phyloP scores from a whole-genome alignment of 2,329 filamentous ascomycete species.

The Delphinella strobiligena region DNA sequence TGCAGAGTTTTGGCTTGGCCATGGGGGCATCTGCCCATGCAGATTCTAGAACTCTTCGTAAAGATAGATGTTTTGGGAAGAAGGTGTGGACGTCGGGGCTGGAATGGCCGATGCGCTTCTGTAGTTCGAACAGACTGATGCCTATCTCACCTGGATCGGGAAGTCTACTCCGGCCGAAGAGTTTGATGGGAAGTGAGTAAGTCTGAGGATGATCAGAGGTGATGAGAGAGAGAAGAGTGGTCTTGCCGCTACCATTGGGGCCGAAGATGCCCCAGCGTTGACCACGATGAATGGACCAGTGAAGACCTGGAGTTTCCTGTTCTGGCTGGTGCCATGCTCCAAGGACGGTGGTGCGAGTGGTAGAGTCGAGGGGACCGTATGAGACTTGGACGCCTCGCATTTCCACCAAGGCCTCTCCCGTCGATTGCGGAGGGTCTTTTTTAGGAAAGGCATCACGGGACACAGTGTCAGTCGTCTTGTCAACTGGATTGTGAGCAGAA shows the following conservation, averaged over 20 bases:
- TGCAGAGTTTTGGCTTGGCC: conserved; percentile 52
- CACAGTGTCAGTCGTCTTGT: neutral
- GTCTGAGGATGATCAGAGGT: conserved; percentile 93
- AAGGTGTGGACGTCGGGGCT: conserved; percentile 90
- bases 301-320: conserved; percentile 46
- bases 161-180: conserved; percentile 73
- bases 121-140: conserved; percentile 86
- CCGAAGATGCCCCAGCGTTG: conserved; percentile 90
- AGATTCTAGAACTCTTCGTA: conserved; percentile 66
- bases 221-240: conserved; percentile 81
- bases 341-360: conserved; percentile 50
- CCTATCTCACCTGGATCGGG: conserved; percentile 60
- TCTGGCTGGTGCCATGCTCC: conserved; percentile 54
- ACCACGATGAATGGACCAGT: conserved; percentile 73
- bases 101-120: conserved; percentile 79
- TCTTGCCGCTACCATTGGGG: conserved; percentile 89
- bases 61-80: conserved; percentile 66
- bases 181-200: conserved; percentile 73
- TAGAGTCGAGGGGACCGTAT: conserved; percentile 46
- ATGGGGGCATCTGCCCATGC: conserved; percentile 87
- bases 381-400: conserved; percentile 75
- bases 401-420: conserved; percentile 64
- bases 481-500: neutral
- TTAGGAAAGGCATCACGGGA: conserved; percentile 20
- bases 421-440: conserved; percentile 14